Evolutionary conservation across 306 rosid genomes (phyloP).

Genomic region (Rosa lucieae): DNA sequence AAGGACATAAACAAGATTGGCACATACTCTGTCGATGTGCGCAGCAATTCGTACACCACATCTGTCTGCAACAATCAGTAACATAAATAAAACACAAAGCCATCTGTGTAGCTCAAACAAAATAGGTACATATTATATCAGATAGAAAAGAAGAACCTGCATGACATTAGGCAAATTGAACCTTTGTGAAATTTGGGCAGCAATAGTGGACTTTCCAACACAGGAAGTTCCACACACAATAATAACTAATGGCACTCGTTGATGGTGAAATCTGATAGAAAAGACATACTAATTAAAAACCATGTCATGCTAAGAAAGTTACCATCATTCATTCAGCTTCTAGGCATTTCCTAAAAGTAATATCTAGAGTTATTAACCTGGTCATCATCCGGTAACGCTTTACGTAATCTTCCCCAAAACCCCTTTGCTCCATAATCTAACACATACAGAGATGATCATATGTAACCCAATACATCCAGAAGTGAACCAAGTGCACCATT

Average conservation of each 20-base stretch:
- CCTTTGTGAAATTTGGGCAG: constrained; percentile 93
- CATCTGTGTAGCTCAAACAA: constrained; percentile 11
- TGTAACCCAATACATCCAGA: constrained; percentile 12
- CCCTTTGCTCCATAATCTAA: constrained; percentile 96
- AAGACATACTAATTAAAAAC: constrained; percentile 7
- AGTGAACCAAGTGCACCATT: not conserved
- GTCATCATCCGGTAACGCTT: constrained; percentile 96
- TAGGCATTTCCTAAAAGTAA: not conserved
- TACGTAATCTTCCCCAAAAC: constrained; percentile 85
- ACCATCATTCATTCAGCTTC: not conserved
- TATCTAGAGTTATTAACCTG: constrained; percentile 38
- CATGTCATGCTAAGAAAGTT: not conserved
- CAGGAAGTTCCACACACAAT: constrained; percentile 98
- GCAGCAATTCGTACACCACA: constrained; percentile 91
- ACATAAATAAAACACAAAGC: constrained; percentile 28
- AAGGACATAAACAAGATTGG: constrained; percentile 16
- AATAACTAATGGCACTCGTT: constrained; percentile 84
- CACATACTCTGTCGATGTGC: constrained; percentile 90
- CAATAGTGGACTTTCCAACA: constrained; percentile 95
- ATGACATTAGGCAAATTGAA: constrained; percentile 90
- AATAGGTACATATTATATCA: constrained; percentile 8
- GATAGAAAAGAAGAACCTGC: constrained; percentile 52
- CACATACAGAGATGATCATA: constrained; percentile 31
- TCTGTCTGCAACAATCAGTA: constrained; percentile 67
- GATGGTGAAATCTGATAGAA: constrained; percentile 81